Evolutionary conservation across 768 basidiomycete genomes (phyloP).

Genomic region (Trametes villosa): DNA sequence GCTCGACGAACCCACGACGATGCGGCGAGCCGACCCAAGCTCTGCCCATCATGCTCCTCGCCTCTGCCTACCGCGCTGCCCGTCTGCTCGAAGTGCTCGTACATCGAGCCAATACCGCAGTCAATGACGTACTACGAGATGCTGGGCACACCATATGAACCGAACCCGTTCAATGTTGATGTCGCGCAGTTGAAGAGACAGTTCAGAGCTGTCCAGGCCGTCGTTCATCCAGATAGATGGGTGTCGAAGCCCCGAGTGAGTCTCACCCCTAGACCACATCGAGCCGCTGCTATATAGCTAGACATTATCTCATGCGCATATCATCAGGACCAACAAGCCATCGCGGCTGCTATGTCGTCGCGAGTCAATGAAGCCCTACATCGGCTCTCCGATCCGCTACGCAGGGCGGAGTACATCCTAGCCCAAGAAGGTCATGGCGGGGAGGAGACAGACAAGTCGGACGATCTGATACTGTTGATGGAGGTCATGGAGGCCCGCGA

Average conservation of each 20-base stretch:
- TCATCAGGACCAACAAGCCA: constrained; percentile 54
- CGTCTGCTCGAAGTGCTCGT: constrained; percentile 74
- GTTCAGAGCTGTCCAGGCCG: constrained; percentile 73
- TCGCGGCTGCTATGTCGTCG: constrained; percentile 72
- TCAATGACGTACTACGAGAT: constrained; percentile 67
- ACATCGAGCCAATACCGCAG: constrained; percentile 61
- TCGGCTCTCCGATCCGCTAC: constrained; percentile 70
- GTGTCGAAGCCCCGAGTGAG: constrained; percentile 48
- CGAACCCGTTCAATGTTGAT: constrained; percentile 77
- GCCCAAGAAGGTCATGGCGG: constrained; percentile 58
- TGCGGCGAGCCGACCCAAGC: background rate
- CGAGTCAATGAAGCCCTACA: constrained; percentile 84
- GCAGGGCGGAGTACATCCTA: constrained; percentile 83
- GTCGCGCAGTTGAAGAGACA: constrained; percentile 57
- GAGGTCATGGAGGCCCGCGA: constrained; percentile 83
- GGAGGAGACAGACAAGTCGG: constrained; percentile 71
- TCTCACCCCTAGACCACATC: background rate
- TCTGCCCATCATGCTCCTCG: constrained; percentile 67
- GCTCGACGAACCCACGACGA: background rate
- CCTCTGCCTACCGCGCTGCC: constrained; percentile 68
- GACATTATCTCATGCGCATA: background rate
- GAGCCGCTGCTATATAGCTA: too few species aligned
- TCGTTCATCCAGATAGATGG: constrained; percentile 90
- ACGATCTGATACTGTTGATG: constrained; percentile 71
- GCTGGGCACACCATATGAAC: constrained; percentile 61